Percentiles rank a stretch among this genome's conserved stretches.
phyloP scores from a whole-genome alignment of 225 moss, liverwort and hornwort genomes.

The Straminergon stramineum region DNA sequence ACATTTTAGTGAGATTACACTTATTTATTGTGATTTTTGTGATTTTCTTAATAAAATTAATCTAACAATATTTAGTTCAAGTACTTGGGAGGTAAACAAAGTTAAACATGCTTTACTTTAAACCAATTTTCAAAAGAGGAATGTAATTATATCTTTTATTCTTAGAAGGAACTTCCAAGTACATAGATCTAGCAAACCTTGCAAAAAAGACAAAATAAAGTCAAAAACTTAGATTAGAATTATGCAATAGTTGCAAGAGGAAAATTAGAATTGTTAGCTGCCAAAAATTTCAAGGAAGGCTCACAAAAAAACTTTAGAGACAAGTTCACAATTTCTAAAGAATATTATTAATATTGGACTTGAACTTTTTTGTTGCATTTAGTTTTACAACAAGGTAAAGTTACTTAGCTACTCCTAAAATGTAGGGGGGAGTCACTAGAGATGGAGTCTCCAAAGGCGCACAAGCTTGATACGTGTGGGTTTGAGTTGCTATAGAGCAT shows the following conservation, averaged over 20 bases:
- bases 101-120: neutral
- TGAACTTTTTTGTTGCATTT: neutral
- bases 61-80: neutral
- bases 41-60: neutral
- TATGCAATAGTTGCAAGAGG: neutral
- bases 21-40: neutral
- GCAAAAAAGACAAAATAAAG: neutral
- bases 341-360: neutral
- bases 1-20: neutral
- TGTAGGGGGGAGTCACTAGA: neutral
- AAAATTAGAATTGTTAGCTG: neutral
- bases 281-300: neutral
- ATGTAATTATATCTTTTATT: neutral
- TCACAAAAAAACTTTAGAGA: accelerated
- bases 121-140: neutral
- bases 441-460: accelerated
- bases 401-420: neutral
- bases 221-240: accelerated
- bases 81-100: neutral
- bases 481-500: too few relatives aligned
- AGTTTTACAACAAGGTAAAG: neutral
- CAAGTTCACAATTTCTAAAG: accelerated
- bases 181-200: accelerated
- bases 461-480: neutral
- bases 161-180: neutral